Conservation (phyloP, 1,284 basidiomycete species). For the Porogramme epimiltina region DNA sequence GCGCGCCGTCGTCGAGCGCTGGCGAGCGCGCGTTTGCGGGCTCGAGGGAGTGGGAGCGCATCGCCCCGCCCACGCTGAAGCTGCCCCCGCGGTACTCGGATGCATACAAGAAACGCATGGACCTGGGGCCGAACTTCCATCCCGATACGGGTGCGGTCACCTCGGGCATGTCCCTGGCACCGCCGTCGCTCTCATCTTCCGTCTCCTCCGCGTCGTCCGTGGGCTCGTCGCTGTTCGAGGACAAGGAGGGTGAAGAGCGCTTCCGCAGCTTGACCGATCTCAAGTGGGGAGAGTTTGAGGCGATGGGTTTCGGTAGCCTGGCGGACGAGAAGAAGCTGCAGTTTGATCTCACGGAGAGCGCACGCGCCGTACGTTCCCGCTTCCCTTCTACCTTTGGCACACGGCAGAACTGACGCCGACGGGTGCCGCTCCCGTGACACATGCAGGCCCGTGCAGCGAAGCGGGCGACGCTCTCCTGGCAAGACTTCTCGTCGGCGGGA, state of each 20-base stretch:
- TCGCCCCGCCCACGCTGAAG: slow-evolving; percentile 61
- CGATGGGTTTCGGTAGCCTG: slow-evolving; percentile 69
- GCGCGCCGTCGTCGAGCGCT: slow-evolving; percentile 24
- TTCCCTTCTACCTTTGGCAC: not conserved
- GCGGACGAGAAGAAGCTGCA: slow-evolving; percentile 69
- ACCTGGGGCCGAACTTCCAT: slow-evolving; percentile 57
- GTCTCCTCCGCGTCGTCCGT: slow-evolving; percentile 34
- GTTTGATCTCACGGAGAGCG: slow-evolving; percentile 86
- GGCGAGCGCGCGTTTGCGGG: slow-evolving; percentile 45
- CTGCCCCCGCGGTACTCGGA: slow-evolving; percentile 65
- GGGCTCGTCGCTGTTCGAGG: slow-evolving; percentile 34
- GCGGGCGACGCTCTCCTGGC: slow-evolving; percentile 82
- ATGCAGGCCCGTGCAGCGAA: slow-evolving; percentile 67
- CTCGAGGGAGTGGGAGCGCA: slow-evolving; percentile 75
- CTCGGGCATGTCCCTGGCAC: slow-evolving; percentile 20
- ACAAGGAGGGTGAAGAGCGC: slow-evolving; percentile 55
- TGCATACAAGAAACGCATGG: slow-evolving; percentile 70
- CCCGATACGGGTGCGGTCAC: slow-evolving; percentile 45
- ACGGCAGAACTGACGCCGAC: not conserved
- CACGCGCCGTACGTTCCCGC: slow-evolving; percentile 65
- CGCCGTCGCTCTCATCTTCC: slow-evolving; percentile 32
- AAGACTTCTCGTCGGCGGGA: slow-evolving; percentile 80
- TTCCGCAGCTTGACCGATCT: slow-evolving; percentile 81
- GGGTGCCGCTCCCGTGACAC: not conserved
- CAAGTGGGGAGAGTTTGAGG: slow-evolving; percentile 88